phyloP scores from a whole-genome alignment of 495 filamentous ascomycete species.

The Neurospora sp. region DNA sequence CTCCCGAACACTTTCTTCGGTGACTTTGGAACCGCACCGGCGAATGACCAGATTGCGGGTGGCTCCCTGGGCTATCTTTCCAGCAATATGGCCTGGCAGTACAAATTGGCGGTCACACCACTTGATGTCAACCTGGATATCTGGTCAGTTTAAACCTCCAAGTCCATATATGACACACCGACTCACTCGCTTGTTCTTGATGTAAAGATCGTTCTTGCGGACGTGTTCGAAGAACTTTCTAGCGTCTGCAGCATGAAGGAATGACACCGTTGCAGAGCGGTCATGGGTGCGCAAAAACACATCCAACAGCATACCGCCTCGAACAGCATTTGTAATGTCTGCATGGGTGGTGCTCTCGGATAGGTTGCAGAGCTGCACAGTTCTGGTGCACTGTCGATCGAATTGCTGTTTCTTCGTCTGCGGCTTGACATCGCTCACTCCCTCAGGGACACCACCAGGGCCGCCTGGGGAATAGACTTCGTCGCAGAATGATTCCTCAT shows the following conservation, averaged over 20 bases:
- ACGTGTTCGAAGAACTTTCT: constrained; percentile 53
- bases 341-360: constrained; percentile 52
- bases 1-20: constrained; percentile 53
- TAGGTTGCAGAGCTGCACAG: constrained; percentile 52
- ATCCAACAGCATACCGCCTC: constrained; percentile 61
- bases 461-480: constrained; percentile 12
- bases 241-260: constrained; percentile 53
- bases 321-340: constrained; percentile 55
- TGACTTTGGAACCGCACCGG: constrained; percentile 46
- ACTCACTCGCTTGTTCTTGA: constrained; percentile 59
- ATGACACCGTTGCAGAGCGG: constrained; percentile 56
- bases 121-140: constrained; percentile 48
- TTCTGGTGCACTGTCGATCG: constrained; percentile 44
- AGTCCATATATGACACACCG: neutral
- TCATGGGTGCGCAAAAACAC: constrained; percentile 55
- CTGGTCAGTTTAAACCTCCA: neutral
- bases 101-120: constrained; percentile 70
- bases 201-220: constrained; percentile 56
- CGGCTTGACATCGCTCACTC: constrained; percentile 10
- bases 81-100: constrained; percentile 52
- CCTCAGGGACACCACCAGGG: constrained; percentile 9
- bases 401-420: constrained; percentile 15
- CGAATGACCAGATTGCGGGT: constrained; percentile 65
- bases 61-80: constrained; percentile 61
- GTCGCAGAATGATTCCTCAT: constrained; percentile 11